Percentiles rank a stretch among this genome's conserved stretches.
Conservation (phyloP, 148 eudicot species). For the Spergularia marina region DNA sequence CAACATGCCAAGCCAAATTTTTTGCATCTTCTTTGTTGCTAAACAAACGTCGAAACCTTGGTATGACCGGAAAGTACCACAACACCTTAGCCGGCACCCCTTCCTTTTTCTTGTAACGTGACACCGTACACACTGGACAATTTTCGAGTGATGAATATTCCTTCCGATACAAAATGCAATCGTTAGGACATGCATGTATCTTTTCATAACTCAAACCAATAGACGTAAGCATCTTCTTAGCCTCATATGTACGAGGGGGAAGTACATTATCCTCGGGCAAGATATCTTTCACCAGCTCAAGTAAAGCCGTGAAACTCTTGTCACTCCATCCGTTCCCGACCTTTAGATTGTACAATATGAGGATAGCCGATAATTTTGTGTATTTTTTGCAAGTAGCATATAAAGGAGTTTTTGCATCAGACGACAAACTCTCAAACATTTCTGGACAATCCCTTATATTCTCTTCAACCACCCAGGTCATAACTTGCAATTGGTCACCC, state of each 20-base stretch:
- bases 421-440: background rate
- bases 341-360: background rate
- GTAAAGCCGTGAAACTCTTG: background rate
- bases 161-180: constrained; percentile 2
- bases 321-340: background rate
- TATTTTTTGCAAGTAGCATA: background rate
- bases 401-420: constrained; percentile 6
- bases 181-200: constrained; percentile 5
- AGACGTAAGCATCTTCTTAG: background rate
- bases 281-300: background rate
- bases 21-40: background rate
- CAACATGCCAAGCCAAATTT: background rate
- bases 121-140: background rate
- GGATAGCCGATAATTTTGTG: background rate
- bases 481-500: background rate
- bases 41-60: background rate
- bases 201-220: constrained; percentile 6
- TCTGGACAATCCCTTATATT: background rate
- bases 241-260: constrained; percentile 3
- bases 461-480: background rate
- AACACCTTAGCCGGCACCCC: background rate
- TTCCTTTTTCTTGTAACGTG: background rate
- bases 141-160: background rate
- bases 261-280: background rate
- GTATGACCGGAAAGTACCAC: constrained; percentile 10